Evolutionary conservation across 805 yeast genomes (phyloP), one percentile per base, ranked within the genome.

Genomic region (Metschnikowia rubicola): DNA sequence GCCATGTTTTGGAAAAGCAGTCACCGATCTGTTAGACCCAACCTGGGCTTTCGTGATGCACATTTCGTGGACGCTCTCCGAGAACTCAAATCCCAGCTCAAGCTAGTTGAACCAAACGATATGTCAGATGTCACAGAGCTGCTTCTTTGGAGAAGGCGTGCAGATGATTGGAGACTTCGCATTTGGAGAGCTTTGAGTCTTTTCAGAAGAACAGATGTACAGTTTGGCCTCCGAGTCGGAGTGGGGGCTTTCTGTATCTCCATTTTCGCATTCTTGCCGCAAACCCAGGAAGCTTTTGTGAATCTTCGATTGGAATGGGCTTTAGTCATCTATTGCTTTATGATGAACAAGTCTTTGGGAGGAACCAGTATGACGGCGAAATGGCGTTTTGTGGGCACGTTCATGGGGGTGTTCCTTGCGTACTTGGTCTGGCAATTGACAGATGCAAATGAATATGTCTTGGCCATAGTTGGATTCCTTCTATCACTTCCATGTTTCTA

Each of bases 241-340:
- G 58, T 86, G 10, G 96, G 96, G 0, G 86, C 92, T 0, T 72
- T 84, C 44, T 67, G 77, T 5, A 66, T 88, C 29, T 81, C 90
- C 0, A 54, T 78, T 0, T 81, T 88, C 46, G 95, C 95, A 2
- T 87, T 81, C 56, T 58, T 79, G 28, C 82, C 83, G 2, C 59
- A 61, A 10, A 79, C 89, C 0, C 71, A 82, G 42, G 69, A 71
- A 5, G 51, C 61, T 1, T 88, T 87, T 56, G 74, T 68, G 39
- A 74, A 71, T 36, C 86, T 88, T 89, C 67, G 91, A 53, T 84
- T 86, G 12, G 96, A 88, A 61, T 88, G 96, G 96, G 83, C 89
- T 0, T 65, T 88, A 34, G 86, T 86, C n/a, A 83, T 90, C 0
- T 88, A 81, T 55, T 82, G 88, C 56, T 84, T 88, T 46, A 86